Conservation (phyloP, 1,284 basidiomycete genomes). For the Rhodotorula sp. region DNA sequence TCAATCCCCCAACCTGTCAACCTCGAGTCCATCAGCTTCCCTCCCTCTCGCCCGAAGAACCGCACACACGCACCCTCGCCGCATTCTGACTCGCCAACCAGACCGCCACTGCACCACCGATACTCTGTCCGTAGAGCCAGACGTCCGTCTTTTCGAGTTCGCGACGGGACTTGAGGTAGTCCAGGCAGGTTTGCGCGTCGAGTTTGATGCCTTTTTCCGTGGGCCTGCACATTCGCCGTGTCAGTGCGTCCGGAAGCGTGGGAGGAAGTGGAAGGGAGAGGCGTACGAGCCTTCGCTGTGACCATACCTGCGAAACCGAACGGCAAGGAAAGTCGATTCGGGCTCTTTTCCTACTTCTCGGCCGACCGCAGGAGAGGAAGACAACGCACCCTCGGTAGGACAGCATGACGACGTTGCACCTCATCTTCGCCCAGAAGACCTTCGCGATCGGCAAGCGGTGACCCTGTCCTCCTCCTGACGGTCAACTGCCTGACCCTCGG, state of each 20-base stretch:
- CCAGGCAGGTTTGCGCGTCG: conserved; percentile 56
- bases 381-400: conserved; percentile 74
- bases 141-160: conserved; percentile 62
- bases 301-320: conserved; percentile 44
- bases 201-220: conserved; percentile 66
- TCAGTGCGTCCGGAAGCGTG: neutral
- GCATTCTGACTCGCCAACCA: conserved; percentile 80
- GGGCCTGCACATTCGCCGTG: conserved; percentile 60
- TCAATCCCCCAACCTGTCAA: conserved; percentile 62
- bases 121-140: conserved; percentile 80
- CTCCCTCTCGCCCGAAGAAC: neutral
- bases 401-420: conserved; percentile 84
- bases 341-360: too few relatives aligned
- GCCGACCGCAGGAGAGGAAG: too few relatives aligned
- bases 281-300: conserved; percentile 42
- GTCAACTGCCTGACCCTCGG: neutral
- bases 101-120: conserved; percentile 92
- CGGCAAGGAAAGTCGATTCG: conserved; percentile 34
- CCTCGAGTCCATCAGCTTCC: neutral
- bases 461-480: conserved; percentile 43
- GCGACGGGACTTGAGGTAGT: conserved; percentile 68
- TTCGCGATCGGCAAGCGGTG: conserved; percentile 87
- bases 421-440: conserved; percentile 76
- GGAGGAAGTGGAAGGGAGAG: too few relatives aligned
- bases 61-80: conserved; percentile 48